phyloP scores from a whole-genome alignment of 2,329 filamentous ascomycete genomes.

The Phoma sp. region DNA sequence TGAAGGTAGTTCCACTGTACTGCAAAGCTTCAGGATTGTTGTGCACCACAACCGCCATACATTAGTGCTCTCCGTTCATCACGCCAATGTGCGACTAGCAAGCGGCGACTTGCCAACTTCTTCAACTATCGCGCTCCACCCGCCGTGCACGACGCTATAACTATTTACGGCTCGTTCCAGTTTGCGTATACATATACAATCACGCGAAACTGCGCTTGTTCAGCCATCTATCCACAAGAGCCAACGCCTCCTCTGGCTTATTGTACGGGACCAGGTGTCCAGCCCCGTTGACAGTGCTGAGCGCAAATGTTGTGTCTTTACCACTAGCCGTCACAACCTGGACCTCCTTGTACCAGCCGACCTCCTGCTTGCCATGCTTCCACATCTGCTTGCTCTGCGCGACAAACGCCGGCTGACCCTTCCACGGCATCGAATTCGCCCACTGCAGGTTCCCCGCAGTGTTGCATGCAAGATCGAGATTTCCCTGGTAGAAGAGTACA shows the following conservation, averaged over 20 bases:
- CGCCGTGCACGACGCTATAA: not conserved
- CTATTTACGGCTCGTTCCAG: not conserved
- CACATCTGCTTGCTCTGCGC: constrained; percentile 39
- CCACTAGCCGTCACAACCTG: constrained; percentile 36
- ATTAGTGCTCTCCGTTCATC: not conserved
- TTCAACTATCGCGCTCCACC: not conserved
- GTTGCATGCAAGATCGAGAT: constrained; percentile 51
- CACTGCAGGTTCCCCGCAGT: constrained; percentile 50
- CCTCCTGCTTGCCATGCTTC: constrained; percentile 31
- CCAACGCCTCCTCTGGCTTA: constrained; percentile 41
- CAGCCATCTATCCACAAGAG: constrained; percentile 40
- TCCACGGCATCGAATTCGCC: constrained; percentile 53
- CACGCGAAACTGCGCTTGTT: constrained; percentile 38
- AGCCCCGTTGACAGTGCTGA: constrained; percentile 48
- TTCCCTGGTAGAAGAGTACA: constrained; percentile 51
- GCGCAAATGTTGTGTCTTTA: constrained; percentile 42
- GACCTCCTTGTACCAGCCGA: constrained; percentile 47
- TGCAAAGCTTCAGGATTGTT: not conserved
- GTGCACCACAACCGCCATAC: too few species aligned
- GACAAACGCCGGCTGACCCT: constrained; percentile 53
- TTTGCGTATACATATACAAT: constrained; percentile 9
- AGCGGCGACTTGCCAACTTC: constrained; percentile 11
- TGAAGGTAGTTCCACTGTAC: too few species aligned
- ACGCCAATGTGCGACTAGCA: not conserved
- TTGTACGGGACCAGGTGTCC: constrained; percentile 53